These are phyloP conservation scores for Hypoxylon sp. DNA, from an alignment of 2,329 filamentous ascomycete genomes.

Conservation along the genomic window DNA sequence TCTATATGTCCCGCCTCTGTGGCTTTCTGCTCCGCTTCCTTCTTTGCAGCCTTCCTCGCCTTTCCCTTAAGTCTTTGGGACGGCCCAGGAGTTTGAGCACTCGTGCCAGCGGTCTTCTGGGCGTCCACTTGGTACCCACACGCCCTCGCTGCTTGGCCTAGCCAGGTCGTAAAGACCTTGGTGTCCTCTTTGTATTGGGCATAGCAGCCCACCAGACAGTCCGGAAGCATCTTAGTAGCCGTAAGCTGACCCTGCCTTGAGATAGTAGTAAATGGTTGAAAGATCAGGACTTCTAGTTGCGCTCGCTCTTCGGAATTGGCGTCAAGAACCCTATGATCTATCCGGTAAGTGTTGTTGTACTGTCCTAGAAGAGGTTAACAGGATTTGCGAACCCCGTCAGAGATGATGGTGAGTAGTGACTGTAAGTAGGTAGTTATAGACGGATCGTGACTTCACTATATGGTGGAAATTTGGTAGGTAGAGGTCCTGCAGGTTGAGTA, in stretches of 20 bases:
- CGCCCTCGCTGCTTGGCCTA: not conserved
- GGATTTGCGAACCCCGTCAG: not conserved
- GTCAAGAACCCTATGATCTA: not conserved
- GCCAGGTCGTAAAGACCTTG: not conserved
- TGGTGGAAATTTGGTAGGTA: too few relatives aligned
- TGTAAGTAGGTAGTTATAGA: not conserved
- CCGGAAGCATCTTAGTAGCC: not conserved
- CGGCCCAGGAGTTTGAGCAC: not conserved
- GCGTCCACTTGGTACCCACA: not conserved
- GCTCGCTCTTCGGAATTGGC: not conserved
- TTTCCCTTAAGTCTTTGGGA: not conserved
- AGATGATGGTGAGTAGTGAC: not conserved
- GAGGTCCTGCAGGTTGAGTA: not conserved
- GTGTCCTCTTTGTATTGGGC: not conserved
- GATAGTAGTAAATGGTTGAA: not conserved
- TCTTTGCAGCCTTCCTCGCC: not conserved
- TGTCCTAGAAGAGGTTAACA: not conserved
- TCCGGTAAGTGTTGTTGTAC: not conserved
- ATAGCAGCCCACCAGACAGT: not conserved
- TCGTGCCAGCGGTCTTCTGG: too few relatives aligned
- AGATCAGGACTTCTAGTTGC: not conserved
- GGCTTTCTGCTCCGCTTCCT: not conserved
- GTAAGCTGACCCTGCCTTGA: not conserved
- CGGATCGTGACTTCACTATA: not conserved
- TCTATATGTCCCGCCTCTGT: not conserved